Evolutionary conservation across 106 monocot species (phyloP).

Genomic region (Dendrobium chrysotoxum): DNA sequence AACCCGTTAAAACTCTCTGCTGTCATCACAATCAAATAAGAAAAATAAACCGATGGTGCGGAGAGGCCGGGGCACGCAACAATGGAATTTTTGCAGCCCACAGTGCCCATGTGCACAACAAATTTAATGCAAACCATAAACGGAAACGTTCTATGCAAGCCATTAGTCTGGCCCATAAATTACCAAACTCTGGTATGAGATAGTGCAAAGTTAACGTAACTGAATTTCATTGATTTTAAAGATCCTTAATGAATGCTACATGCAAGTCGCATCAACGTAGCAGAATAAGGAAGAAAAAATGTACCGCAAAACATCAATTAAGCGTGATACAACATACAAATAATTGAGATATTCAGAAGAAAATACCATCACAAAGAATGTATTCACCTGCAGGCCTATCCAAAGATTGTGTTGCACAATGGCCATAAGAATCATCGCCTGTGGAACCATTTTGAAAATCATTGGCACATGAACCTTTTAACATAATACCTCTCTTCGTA

Average conservation of each 20-base stretch:
- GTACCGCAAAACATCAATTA: neutral
- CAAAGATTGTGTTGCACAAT: neutral
- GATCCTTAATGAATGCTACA: neutral
- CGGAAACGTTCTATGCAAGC: neutral
- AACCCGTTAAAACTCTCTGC: too few species aligned
- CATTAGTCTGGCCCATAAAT: neutral
- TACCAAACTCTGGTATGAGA: neutral
- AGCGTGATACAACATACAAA: neutral
- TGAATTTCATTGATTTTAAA: neutral
- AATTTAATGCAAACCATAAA: neutral
- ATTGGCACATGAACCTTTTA: slow-evolving; percentile 16
- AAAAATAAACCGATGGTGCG: too few species aligned
- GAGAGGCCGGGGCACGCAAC: too few species aligned
- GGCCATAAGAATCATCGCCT: slow-evolving; percentile 2
- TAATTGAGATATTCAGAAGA: neutral
- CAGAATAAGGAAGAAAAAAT: neutral
- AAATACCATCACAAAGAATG: neutral
- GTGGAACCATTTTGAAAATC: slow-evolving; percentile 19
- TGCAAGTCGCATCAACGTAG: neutral
- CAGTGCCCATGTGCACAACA: too few species aligned
- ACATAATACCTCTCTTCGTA: slow-evolving; percentile 7
- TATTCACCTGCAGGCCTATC: slow-evolving; percentile 28
- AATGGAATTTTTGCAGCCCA: too few species aligned
- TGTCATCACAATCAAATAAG: too few species aligned
- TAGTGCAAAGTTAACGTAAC: neutral